Conservation (phyloP, 495 filamentous ascomycete species). For the Chaetomidium leptoderma region DNA sequence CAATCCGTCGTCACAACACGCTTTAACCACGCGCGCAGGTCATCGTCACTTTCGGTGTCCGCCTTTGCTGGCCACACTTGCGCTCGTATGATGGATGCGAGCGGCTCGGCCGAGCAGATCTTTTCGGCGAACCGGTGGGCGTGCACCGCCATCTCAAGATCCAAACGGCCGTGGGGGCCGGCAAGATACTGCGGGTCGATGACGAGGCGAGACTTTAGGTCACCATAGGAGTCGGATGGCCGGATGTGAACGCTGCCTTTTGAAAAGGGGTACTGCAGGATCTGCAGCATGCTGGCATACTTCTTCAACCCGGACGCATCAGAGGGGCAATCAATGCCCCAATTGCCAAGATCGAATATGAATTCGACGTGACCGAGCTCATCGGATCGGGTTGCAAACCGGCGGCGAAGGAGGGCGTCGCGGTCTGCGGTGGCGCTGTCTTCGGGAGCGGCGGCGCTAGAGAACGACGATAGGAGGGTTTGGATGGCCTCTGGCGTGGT, state of each 20-base stretch:
- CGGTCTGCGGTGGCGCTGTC: conserved; percentile 12
- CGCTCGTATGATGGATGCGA: conserved; percentile 36
- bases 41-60: conserved; percentile 28
- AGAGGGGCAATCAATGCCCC: conserved; percentile 40
- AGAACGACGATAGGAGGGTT: not conserved
- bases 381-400: conserved; percentile 28
- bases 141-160: conserved; percentile 41
- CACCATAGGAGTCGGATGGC: conserved; percentile 1
- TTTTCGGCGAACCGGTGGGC: conserved; percentile 41
- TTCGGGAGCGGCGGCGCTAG: too few relatives aligned
- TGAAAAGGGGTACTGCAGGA: conserved; percentile 53
- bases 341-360: conserved; percentile 49
- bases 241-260: conserved; percentile 47
- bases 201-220: not conserved
- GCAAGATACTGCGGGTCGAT: conserved; percentile 48
- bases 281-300: conserved; percentile 50
- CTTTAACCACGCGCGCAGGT: conserved; percentile 37
- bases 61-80: conserved; percentile 38
- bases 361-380: conserved; percentile 49
- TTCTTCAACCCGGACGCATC: conserved; percentile 38
- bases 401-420: conserved; percentile 26
- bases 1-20: conserved; percentile 41
- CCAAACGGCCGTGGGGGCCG: conserved; percentile 37
- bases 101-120: conserved; percentile 41
- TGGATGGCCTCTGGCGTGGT: conserved; percentile 26